Conservation (phyloP, 139 green algal species). For the Coccomyxa sp. region DNA sequence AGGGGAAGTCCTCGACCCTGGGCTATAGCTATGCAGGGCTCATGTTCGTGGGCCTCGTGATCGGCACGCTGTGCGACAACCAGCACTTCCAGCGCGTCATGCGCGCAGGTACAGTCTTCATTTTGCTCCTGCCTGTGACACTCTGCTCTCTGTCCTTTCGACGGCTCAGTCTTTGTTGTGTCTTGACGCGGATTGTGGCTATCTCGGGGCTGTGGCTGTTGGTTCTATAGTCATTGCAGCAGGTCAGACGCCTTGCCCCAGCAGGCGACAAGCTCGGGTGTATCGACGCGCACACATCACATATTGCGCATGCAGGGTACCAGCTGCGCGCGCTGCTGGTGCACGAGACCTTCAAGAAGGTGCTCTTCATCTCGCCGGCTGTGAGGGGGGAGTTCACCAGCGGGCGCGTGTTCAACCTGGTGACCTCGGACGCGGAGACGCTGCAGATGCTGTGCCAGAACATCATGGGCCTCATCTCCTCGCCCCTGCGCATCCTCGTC, state of each 20-base stretch:
- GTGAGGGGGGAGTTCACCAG: constrained; percentile 34
- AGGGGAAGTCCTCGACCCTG: background rate
- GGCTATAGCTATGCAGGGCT: constrained; percentile 15
- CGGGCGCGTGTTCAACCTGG: constrained; percentile 39
- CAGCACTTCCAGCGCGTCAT: constrained; percentile 59
- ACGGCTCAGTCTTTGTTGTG: no score
- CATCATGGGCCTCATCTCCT: constrained; percentile 50
- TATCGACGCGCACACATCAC: no score
- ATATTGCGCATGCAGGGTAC: constrained; percentile 32
- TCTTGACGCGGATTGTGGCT: no score
- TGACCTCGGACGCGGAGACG: constrained; percentile 50
- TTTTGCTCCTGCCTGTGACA: no score
- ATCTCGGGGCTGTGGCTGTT: no score
- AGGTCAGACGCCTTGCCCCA: no score
- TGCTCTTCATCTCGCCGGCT: constrained; percentile 33
- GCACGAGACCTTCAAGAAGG: constrained; percentile 51
- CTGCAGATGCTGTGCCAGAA: constrained; percentile 47
- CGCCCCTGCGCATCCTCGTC: constrained; percentile 48
- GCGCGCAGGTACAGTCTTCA: constrained; percentile 21
- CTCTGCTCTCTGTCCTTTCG: no score
- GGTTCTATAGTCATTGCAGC: no score
- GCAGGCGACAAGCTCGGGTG: no score
- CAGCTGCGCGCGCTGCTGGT: constrained; percentile 43
- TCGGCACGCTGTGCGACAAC: constrained; percentile 47
- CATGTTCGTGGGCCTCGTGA: constrained; percentile 33